phyloP scores from a whole-genome alignment of 2,329 filamentous ascomycete genomes.

The Hypoxylon sp. region DNA sequence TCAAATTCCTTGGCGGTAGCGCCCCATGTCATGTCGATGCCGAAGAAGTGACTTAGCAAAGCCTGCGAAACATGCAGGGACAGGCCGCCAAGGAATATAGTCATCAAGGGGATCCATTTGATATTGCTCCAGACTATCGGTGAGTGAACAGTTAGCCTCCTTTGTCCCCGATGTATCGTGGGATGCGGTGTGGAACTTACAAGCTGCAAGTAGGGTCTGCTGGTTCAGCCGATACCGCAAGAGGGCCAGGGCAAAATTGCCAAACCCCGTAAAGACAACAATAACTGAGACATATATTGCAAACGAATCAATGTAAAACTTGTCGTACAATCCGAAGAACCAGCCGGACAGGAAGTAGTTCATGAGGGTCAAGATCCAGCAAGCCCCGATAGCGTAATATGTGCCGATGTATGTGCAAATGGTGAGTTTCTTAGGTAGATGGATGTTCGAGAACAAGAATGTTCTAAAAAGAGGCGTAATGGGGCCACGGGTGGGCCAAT shows the following conservation, averaged over 20 bases:
- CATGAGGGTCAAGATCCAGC: slow-evolving; percentile 78
- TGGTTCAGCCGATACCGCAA: slow-evolving; percentile 71
- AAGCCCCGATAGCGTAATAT: slow-evolving; percentile 82
- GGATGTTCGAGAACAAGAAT: slow-evolving; percentile 80
- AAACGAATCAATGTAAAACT: slow-evolving; percentile 75
- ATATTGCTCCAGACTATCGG: slow-evolving; percentile 65
- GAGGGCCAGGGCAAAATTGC: slow-evolving; percentile 64
- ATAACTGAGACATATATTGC: slow-evolving; percentile 53
- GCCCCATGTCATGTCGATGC: slow-evolving; percentile 58
- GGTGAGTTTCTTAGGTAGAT: slow-evolving; percentile 80
- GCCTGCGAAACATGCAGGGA: slow-evolving; percentile 59
- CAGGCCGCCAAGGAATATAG: slow-evolving; percentile 60
- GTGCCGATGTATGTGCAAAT: slow-evolving; percentile 83
- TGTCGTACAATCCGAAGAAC: slow-evolving; percentile 64
- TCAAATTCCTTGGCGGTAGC: slow-evolving; percentile 54
- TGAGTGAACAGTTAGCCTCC: slow-evolving; percentile 29
- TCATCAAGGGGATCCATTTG: slow-evolving; percentile 61
- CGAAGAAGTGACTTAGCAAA: slow-evolving; percentile 58
- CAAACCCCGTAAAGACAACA: slow-evolving; percentile 53
- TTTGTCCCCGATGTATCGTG: slow-evolving; percentile 2
- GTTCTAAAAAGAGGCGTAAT: slow-evolving; percentile 83
- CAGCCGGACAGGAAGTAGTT: slow-evolving; percentile 84
- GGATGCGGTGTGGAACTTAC: slow-evolving; percentile 47
- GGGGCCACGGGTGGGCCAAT: slow-evolving; percentile 79
- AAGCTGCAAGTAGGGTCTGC: slow-evolving; percentile 60